Conservation (phyloP, 805 yeast species). For the Yarrowia alimentaria region DNA sequence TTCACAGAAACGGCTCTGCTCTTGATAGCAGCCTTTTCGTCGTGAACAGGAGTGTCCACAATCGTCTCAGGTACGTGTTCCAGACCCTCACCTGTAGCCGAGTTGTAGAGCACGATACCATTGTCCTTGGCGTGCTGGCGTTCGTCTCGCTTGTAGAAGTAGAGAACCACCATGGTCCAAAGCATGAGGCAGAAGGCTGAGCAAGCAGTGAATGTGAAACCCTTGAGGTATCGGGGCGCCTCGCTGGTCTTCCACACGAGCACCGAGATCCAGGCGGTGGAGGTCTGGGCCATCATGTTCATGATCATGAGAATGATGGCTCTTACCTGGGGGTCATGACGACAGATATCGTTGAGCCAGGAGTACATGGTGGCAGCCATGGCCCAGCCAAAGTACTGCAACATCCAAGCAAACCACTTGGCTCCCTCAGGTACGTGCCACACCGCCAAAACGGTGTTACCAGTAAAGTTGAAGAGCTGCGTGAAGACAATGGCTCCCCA, state of each 20-base stretch:
- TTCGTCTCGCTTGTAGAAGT: slow-evolving; percentile 55
- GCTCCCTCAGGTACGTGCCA: slow-evolving; percentile 56
- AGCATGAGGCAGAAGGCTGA: slow-evolving; percentile 30
- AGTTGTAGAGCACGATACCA: slow-evolving; percentile 42
- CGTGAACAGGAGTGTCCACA: neutral
- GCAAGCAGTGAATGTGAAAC: slow-evolving; percentile 33
- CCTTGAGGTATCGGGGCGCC: slow-evolving; percentile 36
- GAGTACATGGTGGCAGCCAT: slow-evolving; percentile 58
- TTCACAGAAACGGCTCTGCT: neutral
- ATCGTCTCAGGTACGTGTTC: slow-evolving; percentile 14
- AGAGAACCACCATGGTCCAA: slow-evolving; percentile 45
- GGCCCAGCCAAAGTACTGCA: slow-evolving; percentile 58
- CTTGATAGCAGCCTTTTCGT: slow-evolving; percentile 12
- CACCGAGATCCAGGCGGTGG: slow-evolving; percentile 53
- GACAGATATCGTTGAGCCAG: slow-evolving; percentile 56
- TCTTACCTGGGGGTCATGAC: slow-evolving; percentile 51
- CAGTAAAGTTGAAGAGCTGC: slow-evolving; percentile 51
- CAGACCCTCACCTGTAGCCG: slow-evolving; percentile 23
- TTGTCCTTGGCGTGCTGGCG: slow-evolving; percentile 47
- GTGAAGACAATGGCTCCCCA: slow-evolving; percentile 55
- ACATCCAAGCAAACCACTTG: slow-evolving; percentile 59
- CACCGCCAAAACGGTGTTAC: slow-evolving; percentile 51
- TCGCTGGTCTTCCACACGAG: slow-evolving; percentile 43
- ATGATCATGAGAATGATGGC: slow-evolving; percentile 50
- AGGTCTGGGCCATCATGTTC: slow-evolving; percentile 52